A percentile compares a stretch with the other conserved stretches of the same genome.
These are phyloP conservation scores for Mucor irregularis DNA, from an alignment of 371 early-diverging fungal species.

Conservation along the genomic window DNA sequence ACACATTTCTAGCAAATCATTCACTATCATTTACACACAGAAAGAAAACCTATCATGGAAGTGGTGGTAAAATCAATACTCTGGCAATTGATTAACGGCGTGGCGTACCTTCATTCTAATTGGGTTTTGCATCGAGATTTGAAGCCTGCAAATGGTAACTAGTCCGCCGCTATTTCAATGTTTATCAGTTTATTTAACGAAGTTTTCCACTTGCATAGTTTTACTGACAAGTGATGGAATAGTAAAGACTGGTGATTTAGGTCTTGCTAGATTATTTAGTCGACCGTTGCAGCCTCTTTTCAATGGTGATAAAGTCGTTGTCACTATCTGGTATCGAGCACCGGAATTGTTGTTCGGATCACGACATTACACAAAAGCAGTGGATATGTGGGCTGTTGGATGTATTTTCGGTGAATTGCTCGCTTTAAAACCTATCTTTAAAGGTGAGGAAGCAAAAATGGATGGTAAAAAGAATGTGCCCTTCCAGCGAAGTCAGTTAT, in stretches of 20 bases:
- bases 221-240: constrained; percentile 84
- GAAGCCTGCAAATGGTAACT: constrained; percentile 83
- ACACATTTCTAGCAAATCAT: constrained; percentile 72
- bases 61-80: constrained; percentile 83
- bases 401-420: constrained; percentile 96
- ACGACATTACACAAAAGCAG: constrained; percentile 89
- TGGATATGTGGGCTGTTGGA: constrained; percentile 96
- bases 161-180: no score
- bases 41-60: constrained; percentile 80
- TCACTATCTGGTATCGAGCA: constrained; percentile 97
- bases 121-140: constrained; percentile 93
- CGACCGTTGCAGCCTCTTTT: constrained; percentile 82
- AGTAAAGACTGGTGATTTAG: constrained; percentile 90
- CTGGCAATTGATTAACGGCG: constrained; percentile 91
- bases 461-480: constrained; percentile 86
- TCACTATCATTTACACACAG: constrained; percentile 73
- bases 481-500: constrained; percentile 88
- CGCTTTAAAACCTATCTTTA: constrained; percentile 87
- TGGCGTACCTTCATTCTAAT: constrained; percentile 89
- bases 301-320: constrained; percentile 92
- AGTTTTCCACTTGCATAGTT: no score
- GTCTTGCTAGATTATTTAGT: constrained; percentile 85
- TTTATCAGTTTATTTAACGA: background rate
- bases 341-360: constrained; percentile 95
- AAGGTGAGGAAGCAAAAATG: constrained; percentile 94